Percentiles rank a stretch among this genome's conserved stretches.
Conservation (phyloP, 768 basidiomycete species). For the Boletellus emodensis region DNA sequence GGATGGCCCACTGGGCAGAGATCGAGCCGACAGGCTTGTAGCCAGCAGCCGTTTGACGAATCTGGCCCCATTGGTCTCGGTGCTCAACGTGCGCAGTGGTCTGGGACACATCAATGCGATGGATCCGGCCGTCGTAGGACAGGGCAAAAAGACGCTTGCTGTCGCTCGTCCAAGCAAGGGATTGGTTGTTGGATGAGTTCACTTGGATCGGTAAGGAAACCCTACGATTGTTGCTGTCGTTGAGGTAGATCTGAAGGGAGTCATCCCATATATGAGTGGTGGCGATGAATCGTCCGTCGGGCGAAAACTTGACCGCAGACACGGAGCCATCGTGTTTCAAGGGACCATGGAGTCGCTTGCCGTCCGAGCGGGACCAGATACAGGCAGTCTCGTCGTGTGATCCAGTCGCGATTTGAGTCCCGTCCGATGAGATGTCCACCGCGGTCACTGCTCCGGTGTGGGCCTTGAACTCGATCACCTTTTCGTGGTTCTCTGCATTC, state of each 20-base stretch:
- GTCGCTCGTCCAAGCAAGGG: conserved; percentile 1
- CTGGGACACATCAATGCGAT: too few relatives aligned
- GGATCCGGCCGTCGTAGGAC: neutral
- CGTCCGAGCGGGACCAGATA: neutral
- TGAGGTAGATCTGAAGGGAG: too few relatives aligned
- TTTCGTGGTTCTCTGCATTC: neutral
- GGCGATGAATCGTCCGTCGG: neutral
- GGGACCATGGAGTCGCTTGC: neutral
- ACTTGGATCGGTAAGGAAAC: too few relatives aligned
- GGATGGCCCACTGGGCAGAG: neutral
- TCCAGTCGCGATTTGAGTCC: neutral
- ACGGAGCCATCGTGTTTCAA: neutral
- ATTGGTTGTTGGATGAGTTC: neutral
- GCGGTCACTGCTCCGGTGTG: neutral
- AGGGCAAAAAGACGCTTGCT: neutral
- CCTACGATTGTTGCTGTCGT: too few relatives aligned
- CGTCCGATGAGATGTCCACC: neutral
- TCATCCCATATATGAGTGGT: neutral
- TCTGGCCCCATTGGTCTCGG: too few relatives aligned
- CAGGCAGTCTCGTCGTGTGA: neutral
- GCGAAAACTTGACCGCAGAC: conserved; percentile 1
- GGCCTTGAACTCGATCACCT: neutral
- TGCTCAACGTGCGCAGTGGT: too few relatives aligned
- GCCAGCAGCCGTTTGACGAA: too few relatives aligned
- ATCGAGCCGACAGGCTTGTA: too few relatives aligned